These are phyloP conservation scores for Xylaria sp. DNA, from an alignment of 2,329 filamentous ascomycete genomes.

Conservation along the genomic window DNA sequence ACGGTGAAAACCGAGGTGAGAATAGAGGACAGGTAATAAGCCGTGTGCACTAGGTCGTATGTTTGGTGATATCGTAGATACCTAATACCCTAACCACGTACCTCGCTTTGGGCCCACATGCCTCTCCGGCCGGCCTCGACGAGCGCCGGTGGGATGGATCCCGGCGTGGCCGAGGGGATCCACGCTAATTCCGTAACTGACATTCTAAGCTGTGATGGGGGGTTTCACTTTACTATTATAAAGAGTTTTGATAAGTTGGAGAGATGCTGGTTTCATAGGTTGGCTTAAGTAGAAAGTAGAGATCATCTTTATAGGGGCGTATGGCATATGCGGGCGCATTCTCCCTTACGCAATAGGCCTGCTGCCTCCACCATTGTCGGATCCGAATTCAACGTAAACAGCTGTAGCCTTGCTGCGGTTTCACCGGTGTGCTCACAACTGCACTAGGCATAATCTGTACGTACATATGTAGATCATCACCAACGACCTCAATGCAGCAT, in stretches of 20 bases:
- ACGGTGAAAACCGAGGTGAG: too few relatives aligned
- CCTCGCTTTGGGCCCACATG: constrained; percentile 36
- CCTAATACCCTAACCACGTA: constrained; percentile 14
- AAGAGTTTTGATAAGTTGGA: neutral
- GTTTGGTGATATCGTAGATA: neutral
- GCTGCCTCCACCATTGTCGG: constrained; percentile 24
- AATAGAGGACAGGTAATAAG: neutral
- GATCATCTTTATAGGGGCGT: neutral
- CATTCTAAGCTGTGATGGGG: constrained; percentile 26
- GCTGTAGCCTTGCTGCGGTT: neutral
- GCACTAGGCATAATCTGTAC: neutral
- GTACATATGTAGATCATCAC: neutral
- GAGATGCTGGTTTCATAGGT: neutral
- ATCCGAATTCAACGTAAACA: neutral
- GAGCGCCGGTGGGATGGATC: constrained; percentile 28
- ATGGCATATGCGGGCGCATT: neutral
- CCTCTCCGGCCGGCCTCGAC: constrained; percentile 24
- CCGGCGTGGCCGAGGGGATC: constrained; percentile 37
- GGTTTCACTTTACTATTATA: neutral
- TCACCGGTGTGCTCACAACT: neutral
- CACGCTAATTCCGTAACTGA: constrained; percentile 41
- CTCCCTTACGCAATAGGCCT: constrained; percentile 26
- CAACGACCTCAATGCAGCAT: neutral
- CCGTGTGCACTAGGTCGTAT: neutral
- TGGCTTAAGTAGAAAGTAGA: neutral